A percentile compares a stretch with the other conserved stretches of the same genome.
Evolutionary conservation across 306 rosid genomes (phyloP).

Genomic region (Dicorynia guianensis): DNA sequence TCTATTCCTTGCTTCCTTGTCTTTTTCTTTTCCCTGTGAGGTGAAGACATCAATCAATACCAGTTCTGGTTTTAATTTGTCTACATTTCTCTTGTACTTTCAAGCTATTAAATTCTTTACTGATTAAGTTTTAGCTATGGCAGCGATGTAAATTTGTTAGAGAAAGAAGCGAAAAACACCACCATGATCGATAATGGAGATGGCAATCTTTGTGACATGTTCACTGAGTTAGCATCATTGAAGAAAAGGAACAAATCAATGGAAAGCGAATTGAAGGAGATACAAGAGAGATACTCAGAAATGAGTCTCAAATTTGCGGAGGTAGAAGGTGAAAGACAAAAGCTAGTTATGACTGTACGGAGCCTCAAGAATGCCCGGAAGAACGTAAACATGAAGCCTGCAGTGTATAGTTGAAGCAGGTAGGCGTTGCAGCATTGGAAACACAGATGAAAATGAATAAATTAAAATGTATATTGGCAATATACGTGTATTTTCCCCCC

Average conservation of each 20-base stretch:
- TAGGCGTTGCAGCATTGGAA: constrained; percentile 29
- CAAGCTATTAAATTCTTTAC: constrained; percentile 25
- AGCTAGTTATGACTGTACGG: constrained; percentile 90
- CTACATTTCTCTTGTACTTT: constrained; percentile 1
- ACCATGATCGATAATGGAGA: constrained; percentile 23
- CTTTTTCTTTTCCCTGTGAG: constrained; percentile 17
- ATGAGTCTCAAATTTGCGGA: constrained; percentile 97
- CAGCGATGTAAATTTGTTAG: constrained; percentile 45
- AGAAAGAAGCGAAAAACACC: constrained; percentile 40
- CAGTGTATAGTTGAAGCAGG: constrained; percentile 55
- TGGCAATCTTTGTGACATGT: constrained; percentile 40
- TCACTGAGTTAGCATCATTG: constrained; percentile 54
- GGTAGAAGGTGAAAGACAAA: constrained; percentile 99
- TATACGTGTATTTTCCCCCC: constrained; percentile 28
- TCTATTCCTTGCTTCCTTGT: constrained; percentile 25
- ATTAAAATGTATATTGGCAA: constrained; percentile 54
- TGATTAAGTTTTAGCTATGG: constrained; percentile 35
- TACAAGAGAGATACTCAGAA: constrained; percentile 96
- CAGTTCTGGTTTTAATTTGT: background rate
- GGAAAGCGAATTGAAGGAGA: constrained; percentile 86
- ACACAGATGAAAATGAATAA: constrained; percentile 55
- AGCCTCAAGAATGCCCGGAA: constrained; percentile 74
- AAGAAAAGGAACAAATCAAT: constrained; percentile 68
- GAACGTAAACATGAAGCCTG: constrained; percentile 33
- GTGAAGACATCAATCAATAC: background rate